These are phyloP conservation scores for Flaveria bidentis DNA, from an alignment of 129 eudicot genomes.

Conservation along the genomic window DNA sequence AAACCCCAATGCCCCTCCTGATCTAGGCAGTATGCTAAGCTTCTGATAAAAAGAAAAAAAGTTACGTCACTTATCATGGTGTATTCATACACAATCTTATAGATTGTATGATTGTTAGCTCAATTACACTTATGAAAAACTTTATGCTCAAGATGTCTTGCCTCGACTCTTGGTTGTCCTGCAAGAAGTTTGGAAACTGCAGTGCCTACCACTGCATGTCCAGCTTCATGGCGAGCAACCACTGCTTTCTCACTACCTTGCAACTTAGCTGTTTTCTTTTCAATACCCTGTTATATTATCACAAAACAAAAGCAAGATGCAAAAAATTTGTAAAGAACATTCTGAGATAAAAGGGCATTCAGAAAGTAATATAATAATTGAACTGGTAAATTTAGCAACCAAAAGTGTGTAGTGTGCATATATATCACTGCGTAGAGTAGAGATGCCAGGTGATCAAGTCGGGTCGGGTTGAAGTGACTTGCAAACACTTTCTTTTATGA, in stretches of 20 bases:
- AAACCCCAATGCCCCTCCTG: constrained; percentile 98
- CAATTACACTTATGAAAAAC: background rate
- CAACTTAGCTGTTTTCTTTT: constrained; percentile 91
- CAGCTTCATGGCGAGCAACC: constrained; percentile 99
- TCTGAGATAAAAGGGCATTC: constrained; percentile 8
- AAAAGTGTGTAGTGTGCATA: background rate
- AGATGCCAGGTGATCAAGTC: background rate
- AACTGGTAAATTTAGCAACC: background rate
- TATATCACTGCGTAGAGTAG: background rate
- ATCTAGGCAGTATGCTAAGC: constrained; percentile 95
- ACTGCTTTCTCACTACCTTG: constrained; percentile 97
- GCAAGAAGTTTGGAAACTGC: constrained; percentile 93
- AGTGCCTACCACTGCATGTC: constrained; percentile 99
- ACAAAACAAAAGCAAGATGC: background rate
- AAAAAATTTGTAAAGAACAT: background rate
- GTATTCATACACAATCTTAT: background rate
- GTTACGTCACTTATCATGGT: background rate
- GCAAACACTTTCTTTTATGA: background rate
- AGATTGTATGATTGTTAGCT: background rate
- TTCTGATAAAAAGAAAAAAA: constrained; percentile 52
- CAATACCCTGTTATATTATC: constrained; percentile 69
- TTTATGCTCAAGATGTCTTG: constrained; percentile 24
- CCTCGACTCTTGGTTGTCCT: constrained; percentile 99
- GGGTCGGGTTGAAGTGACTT: background rate
- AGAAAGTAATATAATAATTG: background rate